Conservation (phyloP, 495 filamentous ascomycete species). For the Xanthoparmelia taractica region DNA sequence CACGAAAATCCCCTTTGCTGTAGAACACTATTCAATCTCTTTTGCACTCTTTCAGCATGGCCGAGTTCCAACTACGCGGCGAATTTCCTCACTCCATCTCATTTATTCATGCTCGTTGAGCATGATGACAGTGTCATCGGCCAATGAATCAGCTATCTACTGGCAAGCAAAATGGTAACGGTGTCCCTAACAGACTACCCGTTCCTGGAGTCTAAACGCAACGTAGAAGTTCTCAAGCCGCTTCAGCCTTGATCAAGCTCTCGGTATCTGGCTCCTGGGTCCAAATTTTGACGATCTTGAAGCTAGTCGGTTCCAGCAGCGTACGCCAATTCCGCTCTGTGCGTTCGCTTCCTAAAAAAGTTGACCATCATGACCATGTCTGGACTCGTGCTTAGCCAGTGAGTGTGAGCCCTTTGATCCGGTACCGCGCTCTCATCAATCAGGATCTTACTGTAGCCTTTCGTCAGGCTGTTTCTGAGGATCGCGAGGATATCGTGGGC, state of each 20-base stretch:
- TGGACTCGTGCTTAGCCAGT: neutral
- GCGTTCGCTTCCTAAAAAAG: neutral
- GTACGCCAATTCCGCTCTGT: neutral
- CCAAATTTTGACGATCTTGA: neutral
- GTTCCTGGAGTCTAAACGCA: too few relatives aligned
- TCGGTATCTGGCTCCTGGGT: neutral
- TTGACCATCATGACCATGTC: neutral
- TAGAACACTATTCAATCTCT: too few relatives aligned
- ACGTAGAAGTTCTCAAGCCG: too few relatives aligned
- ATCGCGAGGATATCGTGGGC: slow-evolving; percentile 34
- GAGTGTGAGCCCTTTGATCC: neutral
- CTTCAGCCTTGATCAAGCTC: neutral
- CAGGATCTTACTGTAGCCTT: slow-evolving; percentile 29
- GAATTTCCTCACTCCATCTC: too few relatives aligned
- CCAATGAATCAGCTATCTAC: too few relatives aligned
- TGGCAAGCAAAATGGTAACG: too few relatives aligned
- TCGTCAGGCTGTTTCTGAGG: slow-evolving; percentile 34
- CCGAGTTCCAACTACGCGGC: too few relatives aligned
- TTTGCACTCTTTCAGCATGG: too few relatives aligned
- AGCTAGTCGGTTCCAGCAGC: neutral
- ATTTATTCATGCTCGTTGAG: too few relatives aligned
- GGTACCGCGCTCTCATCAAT: neutral
- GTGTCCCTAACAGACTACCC: too few relatives aligned
- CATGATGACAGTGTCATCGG: too few relatives aligned
- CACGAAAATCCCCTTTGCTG: too few relatives aligned